Base-by-base conservation (phyloP, 805 yeast species). In the Candida glaebosa region DNA sequence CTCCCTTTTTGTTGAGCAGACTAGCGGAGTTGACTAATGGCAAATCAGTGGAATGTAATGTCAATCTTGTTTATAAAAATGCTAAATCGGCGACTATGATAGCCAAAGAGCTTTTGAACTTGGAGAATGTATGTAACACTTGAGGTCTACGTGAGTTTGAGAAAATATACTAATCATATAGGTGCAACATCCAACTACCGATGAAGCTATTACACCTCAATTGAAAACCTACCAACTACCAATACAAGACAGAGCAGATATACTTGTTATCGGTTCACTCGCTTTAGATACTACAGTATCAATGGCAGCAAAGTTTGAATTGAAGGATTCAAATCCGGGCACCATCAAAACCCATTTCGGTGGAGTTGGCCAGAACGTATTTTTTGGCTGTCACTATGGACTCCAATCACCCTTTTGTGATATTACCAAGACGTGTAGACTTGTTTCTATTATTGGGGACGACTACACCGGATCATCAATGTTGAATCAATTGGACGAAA, bases 321-420 rank as follows among this genome's bases (percentile, higher is more conserved):
- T 73, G 50, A 60, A 65, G 9, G 91, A 91, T 44, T 87, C 96
- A 2, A 84, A 84, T 48, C 93, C 93, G 0, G 89, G 93, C 0
- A 55, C 52, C 0, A 71, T 78, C 4, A 51, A 60, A 1, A 71
- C 81, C 2, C 69, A 83, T 0, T 57, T 87, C 6, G 96, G 96
- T 1, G 96, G 96, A 1, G 96, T 88, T 2, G 96, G 88, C 0
- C 81, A 76, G 57, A 88, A 89, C 52, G 81, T 88, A 12, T 81
- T 87, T 0, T 53, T 76, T n/a, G 91, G 93, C 0, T 68, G 84
- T 3, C 53, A 60, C 15, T 74, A 69, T 44, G 45, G 49, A 4
- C 30, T 43, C 5, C 31, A 39, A n/a, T 43, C 47, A 3, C 30
- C 37, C 16, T 37, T 28, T 16, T 39, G 42, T 22, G 10, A 32